Evolutionary conservation across 1,284 basidiomycete species (phyloP).

Genomic region (Sphagnurus paluster): DNA sequence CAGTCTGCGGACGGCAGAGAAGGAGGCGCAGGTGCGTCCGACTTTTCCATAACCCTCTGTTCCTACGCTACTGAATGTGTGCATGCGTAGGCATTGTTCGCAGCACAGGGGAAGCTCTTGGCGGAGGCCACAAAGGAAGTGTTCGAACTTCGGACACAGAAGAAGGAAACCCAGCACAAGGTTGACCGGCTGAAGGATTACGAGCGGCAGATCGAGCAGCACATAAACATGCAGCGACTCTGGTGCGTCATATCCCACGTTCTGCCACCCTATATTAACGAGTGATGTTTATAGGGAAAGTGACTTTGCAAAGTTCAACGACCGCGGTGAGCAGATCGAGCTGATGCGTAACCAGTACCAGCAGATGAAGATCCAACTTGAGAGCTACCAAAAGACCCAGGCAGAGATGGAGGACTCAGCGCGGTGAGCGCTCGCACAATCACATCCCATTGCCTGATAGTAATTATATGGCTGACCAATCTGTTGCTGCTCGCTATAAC

Average conservation of each 20-base stretch:
- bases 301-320: constrained; percentile 70
- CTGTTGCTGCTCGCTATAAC: too few species aligned
- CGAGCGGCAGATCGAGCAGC: constrained; percentile 71
- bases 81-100: constrained; percentile 57
- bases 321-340: constrained; percentile 58
- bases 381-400: constrained; percentile 54
- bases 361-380: constrained; percentile 63
- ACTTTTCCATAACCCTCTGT: background rate
- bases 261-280: background rate
- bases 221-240: constrained; percentile 65
- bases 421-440: constrained; percentile 40
- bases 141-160: constrained; percentile 62
- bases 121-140: constrained; percentile 59
- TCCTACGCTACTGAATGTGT: background rate
- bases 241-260: constrained; percentile 45
- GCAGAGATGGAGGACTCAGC: constrained; percentile 51
- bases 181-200: constrained; percentile 72
- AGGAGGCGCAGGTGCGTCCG: constrained; percentile 56
- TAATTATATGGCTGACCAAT: too few species aligned
- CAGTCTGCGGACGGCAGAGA: constrained; percentile 59
- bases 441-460: constrained; percentile 12
- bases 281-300: constrained; percentile 51
- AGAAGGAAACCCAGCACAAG: constrained; percentile 72
- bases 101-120: constrained; percentile 66
- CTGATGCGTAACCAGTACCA: constrained; percentile 54